These are phyloP conservation scores for Urochloa ruziziensis DNA, from an alignment of 176 grass and related monocot species.

Conservation along the genomic window DNA sequence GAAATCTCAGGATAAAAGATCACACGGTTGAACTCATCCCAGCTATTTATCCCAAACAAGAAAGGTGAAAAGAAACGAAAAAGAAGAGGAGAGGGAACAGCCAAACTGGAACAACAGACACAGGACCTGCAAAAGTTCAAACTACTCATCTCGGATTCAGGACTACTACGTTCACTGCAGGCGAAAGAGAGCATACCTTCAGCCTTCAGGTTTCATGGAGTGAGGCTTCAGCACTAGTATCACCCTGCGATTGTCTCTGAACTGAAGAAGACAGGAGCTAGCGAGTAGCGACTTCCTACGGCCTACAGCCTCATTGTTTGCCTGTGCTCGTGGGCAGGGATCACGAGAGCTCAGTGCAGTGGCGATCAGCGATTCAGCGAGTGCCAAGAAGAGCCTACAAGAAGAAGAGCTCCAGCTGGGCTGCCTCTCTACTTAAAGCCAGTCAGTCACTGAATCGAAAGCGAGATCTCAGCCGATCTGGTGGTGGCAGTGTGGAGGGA, in stretches of 20 bases:
- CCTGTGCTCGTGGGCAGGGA: background rate
- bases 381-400: slow-evolving; percentile 23
- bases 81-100: background rate
- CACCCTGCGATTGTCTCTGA: slow-evolving; percentile 1
- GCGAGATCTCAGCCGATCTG: slow-evolving; percentile 53
- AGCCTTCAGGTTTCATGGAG: background rate
- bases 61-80: background rate
- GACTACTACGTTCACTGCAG: background rate
- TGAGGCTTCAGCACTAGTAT: background rate
- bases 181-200: slow-evolving; percentile 13
- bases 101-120: background rate
- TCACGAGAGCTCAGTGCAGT: background rate
- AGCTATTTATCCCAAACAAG: background rate
- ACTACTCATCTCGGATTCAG: background rate
- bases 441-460: slow-evolving; percentile 38
- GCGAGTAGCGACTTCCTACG: background rate
- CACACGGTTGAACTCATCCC: background rate
- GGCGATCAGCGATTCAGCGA: background rate
- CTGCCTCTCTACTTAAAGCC: slow-evolving; percentile 53
- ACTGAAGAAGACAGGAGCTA: slow-evolving; percentile 5
- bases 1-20: background rate
- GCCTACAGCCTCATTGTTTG: background rate
- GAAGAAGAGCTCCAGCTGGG: slow-evolving; percentile 12
- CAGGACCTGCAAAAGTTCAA: background rate
- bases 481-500: slow-evolving; percentile 42